Conservation (phyloP, 129 eudicot genomes). For the Centrapalus pauciflorus region DNA sequence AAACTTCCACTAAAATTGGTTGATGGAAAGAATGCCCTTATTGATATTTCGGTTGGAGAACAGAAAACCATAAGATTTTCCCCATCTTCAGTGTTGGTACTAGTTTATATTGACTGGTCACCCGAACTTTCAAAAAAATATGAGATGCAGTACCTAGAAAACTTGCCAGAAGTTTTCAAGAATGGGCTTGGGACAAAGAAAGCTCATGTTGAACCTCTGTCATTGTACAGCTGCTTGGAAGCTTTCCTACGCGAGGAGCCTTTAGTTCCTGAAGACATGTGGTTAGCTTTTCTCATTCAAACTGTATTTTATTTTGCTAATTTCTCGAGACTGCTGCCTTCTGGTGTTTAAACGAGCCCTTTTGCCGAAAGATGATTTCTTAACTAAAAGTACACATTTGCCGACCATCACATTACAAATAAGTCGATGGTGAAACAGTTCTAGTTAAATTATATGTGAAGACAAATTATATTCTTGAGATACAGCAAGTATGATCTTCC, state of each 20-base stretch:
- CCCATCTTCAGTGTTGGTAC: slow-evolving; percentile 55
- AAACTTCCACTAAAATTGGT: slow-evolving; percentile 79
- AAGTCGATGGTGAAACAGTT: neutral
- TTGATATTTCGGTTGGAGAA: slow-evolving; percentile 71
- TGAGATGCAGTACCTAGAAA: slow-evolving; percentile 56
- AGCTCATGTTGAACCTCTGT: slow-evolving; percentile 80
- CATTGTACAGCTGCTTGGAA: slow-evolving; percentile 79
- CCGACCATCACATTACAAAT: neutral
- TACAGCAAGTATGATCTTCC: neutral
- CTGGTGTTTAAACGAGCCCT: too few relatives aligned
- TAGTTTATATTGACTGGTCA: slow-evolving; percentile 82
- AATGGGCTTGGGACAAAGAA: slow-evolving; percentile 57
- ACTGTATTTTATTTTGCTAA: too few relatives aligned
- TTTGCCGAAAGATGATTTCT: neutral
- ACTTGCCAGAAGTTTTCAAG: slow-evolving; percentile 72
- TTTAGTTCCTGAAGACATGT: slow-evolving; percentile 95
- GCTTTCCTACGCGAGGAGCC: slow-evolving; percentile 92
- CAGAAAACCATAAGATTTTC: slow-evolving; percentile 60
- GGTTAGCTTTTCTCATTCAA: slow-evolving; percentile 48
- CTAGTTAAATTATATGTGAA: neutral
- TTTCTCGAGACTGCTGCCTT: neutral
- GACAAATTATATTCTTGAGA: neutral
- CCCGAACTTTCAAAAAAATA: slow-evolving; percentile 60
- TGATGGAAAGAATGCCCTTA: slow-evolving; percentile 64
- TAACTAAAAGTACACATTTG: neutral